phyloP scores from a whole-genome alignment of 1,139 yeast genomes.

The Geotrichum histeridarum region DNA sequence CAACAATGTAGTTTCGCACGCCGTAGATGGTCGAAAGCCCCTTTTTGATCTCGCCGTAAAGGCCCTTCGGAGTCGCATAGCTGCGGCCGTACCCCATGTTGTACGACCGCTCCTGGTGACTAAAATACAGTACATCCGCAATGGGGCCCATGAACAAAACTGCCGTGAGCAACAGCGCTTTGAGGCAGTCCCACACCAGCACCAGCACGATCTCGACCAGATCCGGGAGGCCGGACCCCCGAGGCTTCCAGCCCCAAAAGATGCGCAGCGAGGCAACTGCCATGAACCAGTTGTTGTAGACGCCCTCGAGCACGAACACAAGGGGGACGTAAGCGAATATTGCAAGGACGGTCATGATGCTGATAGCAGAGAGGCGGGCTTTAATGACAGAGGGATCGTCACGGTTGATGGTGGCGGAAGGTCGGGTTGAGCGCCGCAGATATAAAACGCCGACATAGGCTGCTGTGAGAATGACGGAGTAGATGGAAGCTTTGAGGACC shows the following conservation, averaged over 20 bases:
- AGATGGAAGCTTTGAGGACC: conserved; percentile 5
- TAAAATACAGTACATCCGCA: conserved; percentile 39
- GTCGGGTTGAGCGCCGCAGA: conserved; percentile 30
- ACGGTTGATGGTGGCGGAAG: conserved; percentile 28
- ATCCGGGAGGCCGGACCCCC: conserved; percentile 20
- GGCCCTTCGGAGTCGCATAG: conserved; percentile 20
- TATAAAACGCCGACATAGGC: conserved; percentile 36
- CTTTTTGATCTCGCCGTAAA: conserved; percentile 18
- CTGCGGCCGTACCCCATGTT: conserved; percentile 20
- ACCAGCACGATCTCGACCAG: conserved; percentile 14
- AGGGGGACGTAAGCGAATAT: conserved; percentile 33
- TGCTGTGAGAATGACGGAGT: conserved; percentile 13
- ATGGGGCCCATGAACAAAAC: conserved; percentile 57
- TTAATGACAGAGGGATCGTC: conserved; percentile 39
- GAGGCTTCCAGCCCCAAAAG: conserved; percentile 33
- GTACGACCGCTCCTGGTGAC: conserved; percentile 22
- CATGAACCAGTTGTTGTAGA: conserved; percentile 24
- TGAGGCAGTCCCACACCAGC: conserved; percentile 23
- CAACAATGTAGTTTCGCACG: conserved; percentile 62
- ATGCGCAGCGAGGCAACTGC: conserved; percentile 30
- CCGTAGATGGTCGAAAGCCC: conserved; percentile 44
- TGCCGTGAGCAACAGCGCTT: conserved; percentile 32
- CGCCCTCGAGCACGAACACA: conserved; percentile 19
- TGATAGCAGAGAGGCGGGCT: conserved; percentile 38
- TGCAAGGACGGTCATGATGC: conserved; percentile 34